Evolutionary conservation across 805 yeast genomes (phyloP).

Genomic region (Pichia ethanolica): DNA sequence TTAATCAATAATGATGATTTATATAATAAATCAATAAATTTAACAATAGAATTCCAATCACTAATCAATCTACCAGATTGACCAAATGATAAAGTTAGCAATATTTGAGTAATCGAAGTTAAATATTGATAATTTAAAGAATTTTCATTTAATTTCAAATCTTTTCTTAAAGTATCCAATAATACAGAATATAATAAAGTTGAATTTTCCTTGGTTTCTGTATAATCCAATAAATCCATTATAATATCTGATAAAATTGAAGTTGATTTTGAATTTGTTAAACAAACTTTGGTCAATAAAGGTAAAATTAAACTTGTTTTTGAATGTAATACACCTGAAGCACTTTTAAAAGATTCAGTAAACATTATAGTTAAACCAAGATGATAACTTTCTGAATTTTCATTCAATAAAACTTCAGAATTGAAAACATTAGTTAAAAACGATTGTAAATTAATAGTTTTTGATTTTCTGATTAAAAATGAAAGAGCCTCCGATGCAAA

Average conservation of each 20-base stretch:
- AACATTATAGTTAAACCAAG: conserved; percentile 54
- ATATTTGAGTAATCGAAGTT: conserved; percentile 32
- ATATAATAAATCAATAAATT: conserved; percentile 12
- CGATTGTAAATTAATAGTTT: conserved; percentile 35
- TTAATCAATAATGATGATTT: conserved; percentile 1
- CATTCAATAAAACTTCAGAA: conserved; percentile 24
- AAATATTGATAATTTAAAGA: conserved; percentile 11
- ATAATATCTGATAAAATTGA: conserved; percentile 54
- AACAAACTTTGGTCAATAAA: conserved; percentile 21
- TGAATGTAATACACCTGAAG: conserved; percentile 69
- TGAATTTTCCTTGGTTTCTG: conserved; percentile 39
- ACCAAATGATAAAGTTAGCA: conserved; percentile 48
- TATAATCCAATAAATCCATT: conserved; percentile 45
- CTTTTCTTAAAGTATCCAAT: conserved; percentile 14
- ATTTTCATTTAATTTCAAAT: conserved; percentile 1
- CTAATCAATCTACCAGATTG: conserved; percentile 62
- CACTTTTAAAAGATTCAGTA: conserved; percentile 67
- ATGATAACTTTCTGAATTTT: conserved; percentile 38
- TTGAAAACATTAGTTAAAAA: conserved; percentile 38
- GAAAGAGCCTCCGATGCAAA: conserved; percentile 90
- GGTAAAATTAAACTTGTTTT: conserved; percentile 48
- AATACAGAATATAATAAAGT: conserved; percentile 34
- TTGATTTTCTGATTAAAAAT: conserved; percentile 67
- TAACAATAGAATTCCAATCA: conserved; percentile 37
- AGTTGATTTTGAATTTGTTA: conserved; percentile 22